A percentile compares a stretch with the other conserved stretches of the same genome.
These are phyloP conservation scores for Lichtheimia ramosa DNA, from an alignment of 371 early-diverging fungal species.

Conservation along the genomic window DNA sequence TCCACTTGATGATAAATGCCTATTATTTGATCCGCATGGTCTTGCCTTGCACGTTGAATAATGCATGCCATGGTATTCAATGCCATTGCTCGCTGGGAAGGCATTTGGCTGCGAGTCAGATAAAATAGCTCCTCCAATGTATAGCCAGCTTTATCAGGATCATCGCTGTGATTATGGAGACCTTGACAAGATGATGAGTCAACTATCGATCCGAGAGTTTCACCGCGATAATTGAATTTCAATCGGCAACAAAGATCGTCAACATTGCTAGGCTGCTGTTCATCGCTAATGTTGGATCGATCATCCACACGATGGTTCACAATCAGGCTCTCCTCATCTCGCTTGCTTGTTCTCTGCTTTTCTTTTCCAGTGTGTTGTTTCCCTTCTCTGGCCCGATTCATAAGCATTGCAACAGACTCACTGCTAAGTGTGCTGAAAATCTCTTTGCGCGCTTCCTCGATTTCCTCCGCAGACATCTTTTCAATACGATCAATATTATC, in stretches of 20 bases:
- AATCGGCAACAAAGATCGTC: constrained; percentile 31
- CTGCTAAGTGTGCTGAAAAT: constrained; percentile 59
- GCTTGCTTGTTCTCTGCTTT: constrained; percentile 13
- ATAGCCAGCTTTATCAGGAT: constrained; percentile 85
- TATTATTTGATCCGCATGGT: constrained; percentile 24
- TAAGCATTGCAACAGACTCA: constrained; percentile 48
- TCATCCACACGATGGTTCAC: constrained; percentile 58
- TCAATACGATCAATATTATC: constrained; percentile 59
- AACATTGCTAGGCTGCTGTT: constrained; percentile 13
- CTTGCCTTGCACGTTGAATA: constrained; percentile 48
- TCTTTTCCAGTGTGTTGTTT: constrained; percentile 8
- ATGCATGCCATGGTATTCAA: constrained; percentile 66
- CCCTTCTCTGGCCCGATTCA: constrained; percentile 21
- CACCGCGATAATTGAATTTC: constrained; percentile 82
- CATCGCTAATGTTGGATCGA: constrained; percentile 19
- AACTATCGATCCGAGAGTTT: constrained; percentile 49
- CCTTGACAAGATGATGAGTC: constrained; percentile 67
- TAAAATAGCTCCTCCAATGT: constrained; percentile 82
- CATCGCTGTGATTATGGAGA: constrained; percentile 88
- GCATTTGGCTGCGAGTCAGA: constrained; percentile 79
- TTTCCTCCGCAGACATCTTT: constrained; percentile 62
- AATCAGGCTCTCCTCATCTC: constrained; percentile 45
- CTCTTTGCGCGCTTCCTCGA: constrained; percentile 60
- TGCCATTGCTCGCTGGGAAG: constrained; percentile 79
- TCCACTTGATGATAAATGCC: constrained; percentile 38